Evolutionary conservation across 108 stramenopile genomes (phyloP).

Genomic region (Skeletonema marinoi): DNA sequence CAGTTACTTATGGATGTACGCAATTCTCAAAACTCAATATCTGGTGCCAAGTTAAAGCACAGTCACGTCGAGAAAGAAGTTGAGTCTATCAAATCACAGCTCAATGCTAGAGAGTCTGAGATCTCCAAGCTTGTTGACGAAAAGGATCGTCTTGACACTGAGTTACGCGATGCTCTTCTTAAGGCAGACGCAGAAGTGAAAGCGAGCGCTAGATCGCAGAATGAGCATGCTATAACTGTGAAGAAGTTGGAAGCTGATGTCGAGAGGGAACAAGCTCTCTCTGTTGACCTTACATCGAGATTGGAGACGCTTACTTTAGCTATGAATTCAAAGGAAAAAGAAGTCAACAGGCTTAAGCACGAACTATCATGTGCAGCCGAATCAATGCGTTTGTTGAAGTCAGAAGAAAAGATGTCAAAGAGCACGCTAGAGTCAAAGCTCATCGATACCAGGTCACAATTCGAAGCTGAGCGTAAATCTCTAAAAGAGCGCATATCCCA

Average conservation of each 20-base stretch:
- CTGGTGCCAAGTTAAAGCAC: not conserved
- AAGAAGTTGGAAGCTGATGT: not conserved
- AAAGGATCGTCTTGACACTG: not conserved
- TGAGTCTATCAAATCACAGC: not conserved
- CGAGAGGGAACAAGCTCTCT: not conserved
- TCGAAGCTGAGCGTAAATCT: conserved; percentile 1
- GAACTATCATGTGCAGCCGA: conserved; percentile 2
- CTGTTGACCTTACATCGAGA: not conserved
- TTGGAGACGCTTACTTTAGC: conserved; percentile 7
- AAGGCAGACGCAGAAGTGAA: not conserved
- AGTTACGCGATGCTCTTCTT: not conserved
- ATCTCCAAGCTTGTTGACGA: not conserved
- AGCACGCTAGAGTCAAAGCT: conserved; percentile 4
- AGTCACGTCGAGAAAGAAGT: not conserved
- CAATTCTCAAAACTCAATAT: not conserved
- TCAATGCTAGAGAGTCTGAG: not conserved
- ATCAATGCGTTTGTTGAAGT: conserved; percentile 3
- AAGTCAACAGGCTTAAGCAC: conserved; percentile 4
- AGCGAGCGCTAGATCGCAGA: not conserved
- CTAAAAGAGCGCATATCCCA: not conserved
- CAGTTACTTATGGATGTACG: not conserved
- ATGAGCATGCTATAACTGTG: not conserved
- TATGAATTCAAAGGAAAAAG: conserved; percentile 7
- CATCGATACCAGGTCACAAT: not conserved
- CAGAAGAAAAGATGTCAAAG: conserved; percentile 4